phyloP scores from a whole-genome alignment of 2,329 filamentous ascomycete species.

The Xylariales sp. region DNA sequence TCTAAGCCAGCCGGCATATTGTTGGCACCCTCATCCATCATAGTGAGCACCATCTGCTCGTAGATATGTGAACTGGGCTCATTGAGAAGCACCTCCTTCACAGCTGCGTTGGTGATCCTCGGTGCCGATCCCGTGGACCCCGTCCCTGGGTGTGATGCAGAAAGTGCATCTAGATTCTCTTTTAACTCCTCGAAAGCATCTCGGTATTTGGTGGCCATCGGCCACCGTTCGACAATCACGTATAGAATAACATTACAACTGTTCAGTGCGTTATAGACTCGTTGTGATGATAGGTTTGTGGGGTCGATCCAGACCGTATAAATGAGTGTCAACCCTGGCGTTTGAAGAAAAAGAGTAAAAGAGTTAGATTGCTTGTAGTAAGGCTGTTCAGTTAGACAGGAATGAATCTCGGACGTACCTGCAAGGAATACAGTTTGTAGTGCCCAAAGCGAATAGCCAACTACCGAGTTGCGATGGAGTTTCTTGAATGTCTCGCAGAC shows the following conservation, averaged over 20 bases:
- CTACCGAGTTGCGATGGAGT: background rate
- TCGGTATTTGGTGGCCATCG: background rate
- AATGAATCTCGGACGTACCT: background rate
- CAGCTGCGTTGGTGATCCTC: too few species aligned
- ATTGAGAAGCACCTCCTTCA: too few species aligned
- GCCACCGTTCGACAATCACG: background rate
- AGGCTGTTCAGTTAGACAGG: background rate
- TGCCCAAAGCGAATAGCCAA: background rate
- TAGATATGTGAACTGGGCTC: too few species aligned
- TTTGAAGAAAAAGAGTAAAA: too few species aligned
- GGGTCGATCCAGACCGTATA: conserved; percentile 1
- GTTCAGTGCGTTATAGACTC: background rate
- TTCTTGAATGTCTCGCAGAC: conserved; percentile 1
- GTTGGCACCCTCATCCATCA: too few species aligned
- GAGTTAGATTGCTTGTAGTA: background rate
- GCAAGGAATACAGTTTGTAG: background rate
- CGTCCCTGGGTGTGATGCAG: too few species aligned
- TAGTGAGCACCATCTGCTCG: too few species aligned
- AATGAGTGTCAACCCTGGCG: background rate
- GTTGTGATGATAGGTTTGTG: background rate
- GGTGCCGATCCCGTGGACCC: too few species aligned
- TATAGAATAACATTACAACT: background rate
- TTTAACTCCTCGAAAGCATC: background rate
- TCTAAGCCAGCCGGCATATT: too few species aligned
- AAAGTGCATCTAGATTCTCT: too few species aligned